Evolutionary conservation across 352 stramenopile genomes (phyloP), one percentile per base, ranked within the genome.

Genomic region (Phytophthora idaei): DNA sequence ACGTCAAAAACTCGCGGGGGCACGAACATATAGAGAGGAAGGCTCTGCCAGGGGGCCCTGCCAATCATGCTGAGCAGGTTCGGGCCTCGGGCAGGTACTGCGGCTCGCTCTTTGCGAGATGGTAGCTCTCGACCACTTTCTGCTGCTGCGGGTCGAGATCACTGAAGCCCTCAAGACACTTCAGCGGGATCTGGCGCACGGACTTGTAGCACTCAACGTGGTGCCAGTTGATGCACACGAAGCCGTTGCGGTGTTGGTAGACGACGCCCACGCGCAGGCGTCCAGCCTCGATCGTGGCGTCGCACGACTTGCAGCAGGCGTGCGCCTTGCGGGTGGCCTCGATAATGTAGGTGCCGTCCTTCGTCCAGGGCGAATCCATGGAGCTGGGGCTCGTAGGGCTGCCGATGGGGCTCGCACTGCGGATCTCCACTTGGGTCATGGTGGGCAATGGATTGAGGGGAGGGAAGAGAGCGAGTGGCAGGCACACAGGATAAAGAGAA

Each of bases 211-310:
- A 93, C 70, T 92, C 81, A 60, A 93, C 71, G 66, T 93, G 85
- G 69, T 93, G 83, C 85, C 85, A 93, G 69, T 93, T 92, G 65
- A 93, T 92, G 73, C 85, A 92, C 28, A 91, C 78, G 64, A 90
- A 93, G 64, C 85, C 85, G 58, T 90, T 91, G 67, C 81, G 81
- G 67, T 93, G 85, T 69, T 92, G 85, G 64, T 84, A 93, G 3
- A 93, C 83, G 53, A 93, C 85, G 53, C 85, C 85, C 31, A 93
- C 79, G 67, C 85, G 85, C 47, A 93, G 74, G 47, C 80, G 81
- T 14, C 78, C 80, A 46, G 81, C 65, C 25, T 90, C 81, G 51
- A 93, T 92, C 27, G 72, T 90, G 37, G 58, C 71, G 41, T 90
- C 78, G 69, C 85, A 93, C 65, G 85, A 85, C 67, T 87, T 87